Evolutionary conservation across 306 rosid genomes (phyloP).

Genomic region (Castanea sativa): DNA sequence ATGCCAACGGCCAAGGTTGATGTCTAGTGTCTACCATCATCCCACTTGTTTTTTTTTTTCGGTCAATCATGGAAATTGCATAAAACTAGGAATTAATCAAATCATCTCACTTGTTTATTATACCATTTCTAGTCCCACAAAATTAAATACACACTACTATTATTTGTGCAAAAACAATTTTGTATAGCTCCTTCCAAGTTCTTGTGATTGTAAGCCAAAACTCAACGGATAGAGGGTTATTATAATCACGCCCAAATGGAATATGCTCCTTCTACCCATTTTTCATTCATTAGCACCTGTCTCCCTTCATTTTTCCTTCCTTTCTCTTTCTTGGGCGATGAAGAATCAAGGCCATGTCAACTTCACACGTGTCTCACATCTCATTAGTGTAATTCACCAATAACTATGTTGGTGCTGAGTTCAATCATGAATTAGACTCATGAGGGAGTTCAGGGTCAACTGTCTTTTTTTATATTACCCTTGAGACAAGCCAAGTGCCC

Average conservation of each 20-base stretch:
- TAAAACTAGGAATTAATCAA: no score
- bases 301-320: not conserved
- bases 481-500: not conserved
- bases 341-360: not conserved
- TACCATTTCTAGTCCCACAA: no score
- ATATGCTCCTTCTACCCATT: rapidly evolving
- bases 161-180: no score
- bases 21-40: not conserved
- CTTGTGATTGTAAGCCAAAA: rapidly evolving
- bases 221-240: rapidly evolving
- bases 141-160: no score
- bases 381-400: not conserved
- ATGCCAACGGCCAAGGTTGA: slow-evolving; percentile 1
- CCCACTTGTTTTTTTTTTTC: not conserved
- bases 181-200: rapidly evolving
- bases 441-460: not conserved
- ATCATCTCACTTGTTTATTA: not conserved
- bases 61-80: no score
- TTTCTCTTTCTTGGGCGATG: not conserved
- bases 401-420: not conserved
- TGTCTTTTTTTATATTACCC: not conserved
- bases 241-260: rapidly evolving
- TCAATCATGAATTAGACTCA: not conserved
- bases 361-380: not conserved
- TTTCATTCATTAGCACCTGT: no score